Conservation (phyloP, 192 early-diverging fungal species). For the Podila horticola region DNA sequence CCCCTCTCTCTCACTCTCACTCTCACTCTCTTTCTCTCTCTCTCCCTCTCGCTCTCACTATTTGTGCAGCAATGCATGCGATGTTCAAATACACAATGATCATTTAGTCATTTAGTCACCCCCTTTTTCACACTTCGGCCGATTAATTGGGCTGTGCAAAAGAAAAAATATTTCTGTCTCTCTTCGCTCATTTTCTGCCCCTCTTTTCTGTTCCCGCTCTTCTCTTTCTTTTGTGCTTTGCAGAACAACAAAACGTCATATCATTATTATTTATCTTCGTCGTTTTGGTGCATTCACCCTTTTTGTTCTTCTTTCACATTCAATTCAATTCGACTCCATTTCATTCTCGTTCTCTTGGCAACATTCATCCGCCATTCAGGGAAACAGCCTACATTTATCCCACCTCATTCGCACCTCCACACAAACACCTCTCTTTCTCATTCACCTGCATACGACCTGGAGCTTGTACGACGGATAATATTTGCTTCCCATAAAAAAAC, state of each 20-base stretch:
- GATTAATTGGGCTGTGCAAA: too few relatives aligned
- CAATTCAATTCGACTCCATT: not conserved
- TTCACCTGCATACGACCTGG: not conserved
- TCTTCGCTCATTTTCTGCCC: not conserved
- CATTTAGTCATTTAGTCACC: too few relatives aligned
- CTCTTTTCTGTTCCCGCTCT: constrained; percentile 16
- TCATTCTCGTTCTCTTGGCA: constrained; percentile 15
- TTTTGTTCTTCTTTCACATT: not conserved
- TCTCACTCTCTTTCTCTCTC: not conserved
- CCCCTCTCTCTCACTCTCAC: not conserved
- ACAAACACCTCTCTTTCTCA: too few relatives aligned
- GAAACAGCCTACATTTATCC: too few relatives aligned
- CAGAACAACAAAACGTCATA: not conserved
- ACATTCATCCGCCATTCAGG: not conserved
- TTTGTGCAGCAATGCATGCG: too few relatives aligned
- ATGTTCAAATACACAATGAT: too few relatives aligned
- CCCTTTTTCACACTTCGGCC: too few relatives aligned
- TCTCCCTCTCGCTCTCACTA: constrained; percentile 4
- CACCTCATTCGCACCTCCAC: too few relatives aligned
- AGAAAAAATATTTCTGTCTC: constrained; percentile 5
- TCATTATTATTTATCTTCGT: constrained; percentile 23
- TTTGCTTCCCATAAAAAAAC: not conserved
- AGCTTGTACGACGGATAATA: too few relatives aligned
- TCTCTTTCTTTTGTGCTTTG: constrained; percentile 17
- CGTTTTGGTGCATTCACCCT: not conserved